These are phyloP conservation scores for Diaporthe ilicicola DNA, from an alignment of 2,329 filamentous ascomycete species.

Conservation along the genomic window DNA sequence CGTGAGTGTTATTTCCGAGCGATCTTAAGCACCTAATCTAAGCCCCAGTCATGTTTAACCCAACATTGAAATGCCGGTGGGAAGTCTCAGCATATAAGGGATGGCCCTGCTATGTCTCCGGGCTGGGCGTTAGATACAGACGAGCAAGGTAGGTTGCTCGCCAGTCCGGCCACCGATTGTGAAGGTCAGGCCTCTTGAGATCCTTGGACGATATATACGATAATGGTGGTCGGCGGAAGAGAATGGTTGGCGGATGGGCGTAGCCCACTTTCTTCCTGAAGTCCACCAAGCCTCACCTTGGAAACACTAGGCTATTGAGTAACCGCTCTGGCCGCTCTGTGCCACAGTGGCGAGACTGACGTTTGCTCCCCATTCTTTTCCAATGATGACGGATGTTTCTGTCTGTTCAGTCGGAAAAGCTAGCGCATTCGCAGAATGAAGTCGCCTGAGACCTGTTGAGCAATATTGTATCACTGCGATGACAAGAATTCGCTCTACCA, in stretches of 20 bases:
- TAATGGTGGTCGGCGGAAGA: not conserved
- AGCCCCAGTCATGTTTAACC: no score
- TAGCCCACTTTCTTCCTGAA: not conserved
- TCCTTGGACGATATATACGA: not conserved
- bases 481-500: not conserved
- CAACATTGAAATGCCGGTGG: not conserved
- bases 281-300: conserved; percentile 7
- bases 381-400: no score
- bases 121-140: conserved; percentile 5
- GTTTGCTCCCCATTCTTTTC: not conserved
- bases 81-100: not conserved
- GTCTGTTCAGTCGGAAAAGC: not conserved
- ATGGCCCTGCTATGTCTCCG: not conserved
- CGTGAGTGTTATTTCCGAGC: no score
- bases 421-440: no score
- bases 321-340: not conserved
- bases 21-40: no score
- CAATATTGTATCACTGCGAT: not conserved
- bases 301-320: not conserved
- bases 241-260: not conserved
- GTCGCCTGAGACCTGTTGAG: not conserved
- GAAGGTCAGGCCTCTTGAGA: not conserved
- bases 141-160: not conserved
- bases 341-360: conserved; percentile 2
- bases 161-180: not conserved